Conservation (phyloP, 495 filamentous ascomycete species). For the Annulohypoxylon moriforme region DNA sequence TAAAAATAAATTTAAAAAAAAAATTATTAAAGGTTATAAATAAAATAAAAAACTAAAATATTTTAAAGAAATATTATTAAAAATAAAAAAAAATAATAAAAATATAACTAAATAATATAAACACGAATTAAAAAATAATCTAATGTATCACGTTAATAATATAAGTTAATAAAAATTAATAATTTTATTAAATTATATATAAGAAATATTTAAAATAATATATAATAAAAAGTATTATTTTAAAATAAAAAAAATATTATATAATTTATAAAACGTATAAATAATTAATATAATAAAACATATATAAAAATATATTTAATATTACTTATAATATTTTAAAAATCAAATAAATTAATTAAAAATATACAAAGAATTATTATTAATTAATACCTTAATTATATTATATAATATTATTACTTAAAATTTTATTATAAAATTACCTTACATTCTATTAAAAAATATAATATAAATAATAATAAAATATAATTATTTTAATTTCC, state of each 20-base stretch:
- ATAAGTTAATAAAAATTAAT: not conserved
- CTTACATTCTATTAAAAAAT: too few relatives aligned
- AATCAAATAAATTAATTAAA: not conserved
- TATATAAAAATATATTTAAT: not conserved
- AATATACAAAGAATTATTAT: not conserved
- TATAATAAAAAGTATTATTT: not conserved
- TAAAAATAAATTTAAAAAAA: too few relatives aligned
- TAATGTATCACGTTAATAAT: not conserved
- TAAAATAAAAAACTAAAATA: too few relatives aligned
- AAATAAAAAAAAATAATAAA: not conserved
- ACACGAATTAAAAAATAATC: not conserved
- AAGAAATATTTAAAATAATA: not conserved
- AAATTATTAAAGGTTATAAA: too few relatives aligned
- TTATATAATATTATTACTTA: not conserved
- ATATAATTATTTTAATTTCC: too few relatives aligned
- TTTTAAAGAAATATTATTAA: not conserved
- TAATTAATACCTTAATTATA: not conserved
- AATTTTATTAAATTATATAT: not conserved
- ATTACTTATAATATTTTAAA: not conserved
- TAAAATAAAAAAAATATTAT: not conserved
- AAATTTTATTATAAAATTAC: not conserved
- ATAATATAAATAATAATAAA: too few relatives aligned
- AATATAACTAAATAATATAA: not conserved
- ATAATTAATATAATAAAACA: not conserved
- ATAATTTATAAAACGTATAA: not conserved